Base-by-base conservation (phyloP, 2,329 filamentous ascomycete species). In the Didymosphaeria variabile region DNA sequence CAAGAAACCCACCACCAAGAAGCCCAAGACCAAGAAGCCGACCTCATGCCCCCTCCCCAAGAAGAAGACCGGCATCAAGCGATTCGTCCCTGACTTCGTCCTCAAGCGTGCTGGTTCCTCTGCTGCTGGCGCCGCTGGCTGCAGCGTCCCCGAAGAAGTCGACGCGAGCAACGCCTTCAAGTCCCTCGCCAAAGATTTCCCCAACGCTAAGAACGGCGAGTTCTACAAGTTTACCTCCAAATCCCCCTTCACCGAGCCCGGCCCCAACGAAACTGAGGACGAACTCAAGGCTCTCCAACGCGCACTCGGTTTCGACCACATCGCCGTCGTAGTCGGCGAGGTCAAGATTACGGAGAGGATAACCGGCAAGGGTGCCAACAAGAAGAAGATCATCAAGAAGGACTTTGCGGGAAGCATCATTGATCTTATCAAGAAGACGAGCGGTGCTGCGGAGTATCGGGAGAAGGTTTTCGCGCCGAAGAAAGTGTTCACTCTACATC, bases 141-240 rank as follows among this genome's bases (percentile, higher is more conserved):
- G 49, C 49, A 49, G 40, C 40, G 12, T 10, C 21, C 21, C 36
- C 10, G 32, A 36, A 15, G n/a, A 21, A 4, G 19, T 52, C 8
- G 19, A 23, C 17, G 49, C 38, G 19, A 36, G 2, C 10, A 21
- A 26, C 10, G 34, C 49, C 10, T 52, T 21, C 49, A 13, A 38
- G 17, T 52, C 49, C 29, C 7, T 26, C n/a, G 21, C n/a, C 5
- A 23, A 21, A 13, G n/a, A 5, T 3, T 10, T 52, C 17, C 32
- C 49, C 49, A 38, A 52, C 19, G 10, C 19, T 5, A 40, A 23
- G 12, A 10, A 38, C 32, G 32, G 32, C 32, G n/a, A 52, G 13
- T 52, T 15, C 8, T 52, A 52, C 49, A 52, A 52, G 23, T 36
- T 52, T 32, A 52, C 34, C 2, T 52, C 49, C 13, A 38, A 26